Base-by-base conservation (phyloP, 352 stramenopile genomes). In the Phytophthora megakarya region DNA sequence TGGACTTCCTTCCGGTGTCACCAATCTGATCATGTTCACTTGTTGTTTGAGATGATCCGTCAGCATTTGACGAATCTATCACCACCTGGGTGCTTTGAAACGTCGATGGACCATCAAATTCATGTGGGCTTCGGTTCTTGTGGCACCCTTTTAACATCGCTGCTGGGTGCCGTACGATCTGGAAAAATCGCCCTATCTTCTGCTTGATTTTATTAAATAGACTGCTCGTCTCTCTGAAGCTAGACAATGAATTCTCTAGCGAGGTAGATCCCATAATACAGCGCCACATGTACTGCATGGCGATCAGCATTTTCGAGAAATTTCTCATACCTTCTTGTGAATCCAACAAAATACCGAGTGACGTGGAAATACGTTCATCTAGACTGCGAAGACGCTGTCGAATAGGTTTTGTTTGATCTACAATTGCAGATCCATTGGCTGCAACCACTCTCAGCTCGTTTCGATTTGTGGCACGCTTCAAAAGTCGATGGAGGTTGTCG, bases 391-490 rank as follows among this genome's bases (percentile, higher is more conserved):
- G 71, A 12, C 61, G 57, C 8, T 66, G 58, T 37, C 69, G 59
- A n/a, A 77, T 32, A 8, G 21, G 7, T 35, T 79, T 76, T 0
- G 72, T 74, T 42, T 84, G 65, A 2, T 77, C 53, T 3, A 70
- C 64, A 16, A 84, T 70, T 7, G 68, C 62, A 6, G 65, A 67
- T 13, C 70, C 75, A 42, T 69, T 77, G 11, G 72, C 62, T 16
- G 75, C 67, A 23, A 84, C 73, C 0, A 76, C 77, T 30, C 72
- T 63, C 28, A 86, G 50, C 35, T 86, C 77, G 26, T 84, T 78
- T 32, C 70, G 77, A 51, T 72, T 86, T 15, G 65, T 65, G 3
- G 81, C 63, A 6, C 61, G 70, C 35, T 72, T 78, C 1, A 86
- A 45, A 12, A 84, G 26, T 6, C 53, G 58, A 45, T 84, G 66